A percentile compares a stretch with the other conserved stretches of the same genome.
Evolutionary conservation across 331 rosid genomes (phyloP).

Genomic region (Malus hybrid): DNA sequence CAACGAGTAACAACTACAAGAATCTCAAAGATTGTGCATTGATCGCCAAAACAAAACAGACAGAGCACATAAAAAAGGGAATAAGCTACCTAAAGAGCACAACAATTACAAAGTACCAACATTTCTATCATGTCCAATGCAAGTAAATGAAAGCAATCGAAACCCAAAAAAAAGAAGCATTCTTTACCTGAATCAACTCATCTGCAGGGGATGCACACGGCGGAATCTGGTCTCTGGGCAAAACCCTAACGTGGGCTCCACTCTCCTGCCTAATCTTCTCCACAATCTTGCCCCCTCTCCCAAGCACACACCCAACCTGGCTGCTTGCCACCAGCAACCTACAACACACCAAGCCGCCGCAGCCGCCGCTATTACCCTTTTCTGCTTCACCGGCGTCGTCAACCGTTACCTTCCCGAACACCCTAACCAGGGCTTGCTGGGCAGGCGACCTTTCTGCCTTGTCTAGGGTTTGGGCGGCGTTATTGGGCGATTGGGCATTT

Average conservation of each 20-base stretch:
- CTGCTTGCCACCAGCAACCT: conserved; percentile 51
- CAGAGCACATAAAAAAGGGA: background rate
- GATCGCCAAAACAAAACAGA: background rate
- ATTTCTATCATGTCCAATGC: background rate
- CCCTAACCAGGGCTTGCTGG: conserved; percentile 53
- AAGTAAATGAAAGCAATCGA: background rate
- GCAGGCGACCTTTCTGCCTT: conserved; percentile 37
- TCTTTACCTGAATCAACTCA: conserved; percentile 61
- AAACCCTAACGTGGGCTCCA: conserved; percentile 66
- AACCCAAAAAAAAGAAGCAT: background rate
- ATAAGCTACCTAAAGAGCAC: background rate
- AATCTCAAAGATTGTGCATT: background rate
- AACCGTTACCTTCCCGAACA: conserved; percentile 40
- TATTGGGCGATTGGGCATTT: conserved; percentile 11
- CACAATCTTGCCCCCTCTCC: conserved; percentile 62
- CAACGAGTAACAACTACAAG: background rate
- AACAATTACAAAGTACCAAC: background rate
- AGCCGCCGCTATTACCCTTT: background rate
- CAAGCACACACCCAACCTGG: conserved; percentile 61
- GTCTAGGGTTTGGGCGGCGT: background rate
- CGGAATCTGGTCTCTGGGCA: conserved; percentile 57
- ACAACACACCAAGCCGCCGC: conserved; percentile 28
- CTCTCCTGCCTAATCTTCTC: conserved; percentile 70
- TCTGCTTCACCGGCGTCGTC: conserved; percentile 13
- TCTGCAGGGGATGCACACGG: conserved; percentile 47